Percentiles rank a stretch among this genome's conserved stretches.
phyloP scores from a whole-genome alignment of 2,329 filamentous ascomycete species.

The Hypoxylon sp. region DNA sequence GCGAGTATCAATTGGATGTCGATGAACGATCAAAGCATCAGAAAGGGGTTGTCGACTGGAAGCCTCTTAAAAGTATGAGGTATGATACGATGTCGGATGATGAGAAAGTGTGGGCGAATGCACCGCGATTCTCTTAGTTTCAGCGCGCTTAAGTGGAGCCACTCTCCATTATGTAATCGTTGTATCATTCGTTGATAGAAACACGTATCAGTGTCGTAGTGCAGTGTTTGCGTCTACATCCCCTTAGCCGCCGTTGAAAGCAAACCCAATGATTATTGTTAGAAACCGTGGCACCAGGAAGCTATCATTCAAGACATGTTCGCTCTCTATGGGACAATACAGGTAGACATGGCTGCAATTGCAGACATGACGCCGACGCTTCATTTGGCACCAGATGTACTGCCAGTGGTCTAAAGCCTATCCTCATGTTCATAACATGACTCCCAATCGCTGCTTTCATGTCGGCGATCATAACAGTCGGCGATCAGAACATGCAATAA shows the following conservation, averaged over 20 bases:
- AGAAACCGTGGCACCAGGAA: conserved; percentile 6
- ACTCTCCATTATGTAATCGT: conserved; percentile 21
- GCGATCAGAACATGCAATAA: conserved; percentile 27
- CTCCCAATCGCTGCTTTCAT: too few species aligned
- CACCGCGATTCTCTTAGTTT: conserved; percentile 26
- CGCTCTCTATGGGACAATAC: background rate
- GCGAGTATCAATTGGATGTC: conserved; percentile 42
- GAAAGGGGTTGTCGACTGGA: conserved; percentile 24
- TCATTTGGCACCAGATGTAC: background rate
- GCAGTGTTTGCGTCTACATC: background rate
- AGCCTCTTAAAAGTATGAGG: conserved; percentile 22
- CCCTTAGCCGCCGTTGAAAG: conserved; percentile 19
- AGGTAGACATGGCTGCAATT: background rate
- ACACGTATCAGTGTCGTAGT: background rate
- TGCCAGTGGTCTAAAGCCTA: background rate
- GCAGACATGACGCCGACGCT: background rate
- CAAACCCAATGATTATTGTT: conserved; percentile 22
- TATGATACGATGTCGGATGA: conserved; percentile 45
- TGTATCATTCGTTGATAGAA: conserved; percentile 9
- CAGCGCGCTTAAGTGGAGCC: conserved; percentile 18
- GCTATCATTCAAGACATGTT: background rate
- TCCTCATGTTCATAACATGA: background rate
- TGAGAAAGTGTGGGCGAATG: conserved; percentile 32
- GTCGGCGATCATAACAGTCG: too few species aligned
- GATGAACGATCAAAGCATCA: conserved; percentile 1